A percentile compares a stretch with the other conserved stretches of the same genome.
phyloP scores from a whole-genome alignment of 108 stramenopile genomes.

The Nitzschia inconspicua region DNA sequence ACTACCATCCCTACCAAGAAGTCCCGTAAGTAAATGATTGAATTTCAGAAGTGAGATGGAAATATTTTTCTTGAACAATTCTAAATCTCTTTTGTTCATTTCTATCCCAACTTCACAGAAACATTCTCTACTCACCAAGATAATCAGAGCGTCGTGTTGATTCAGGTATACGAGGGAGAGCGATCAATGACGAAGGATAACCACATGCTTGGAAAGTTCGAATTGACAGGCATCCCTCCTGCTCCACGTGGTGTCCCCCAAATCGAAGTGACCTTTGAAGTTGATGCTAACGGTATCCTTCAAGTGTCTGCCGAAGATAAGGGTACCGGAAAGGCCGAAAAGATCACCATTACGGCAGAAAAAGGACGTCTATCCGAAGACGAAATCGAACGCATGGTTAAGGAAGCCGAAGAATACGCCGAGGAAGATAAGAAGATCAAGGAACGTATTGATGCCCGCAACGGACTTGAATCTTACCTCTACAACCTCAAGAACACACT shows the following conservation, averaged over 20 bases:
- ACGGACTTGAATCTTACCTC: conserved; percentile 92
- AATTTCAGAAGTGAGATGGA: no score
- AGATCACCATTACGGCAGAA: conserved; percentile 93
- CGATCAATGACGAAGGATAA: conserved; percentile 93
- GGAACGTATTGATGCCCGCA: conserved; percentile 92
- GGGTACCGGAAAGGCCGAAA: conserved; percentile 88
- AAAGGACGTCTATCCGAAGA: conserved; percentile 95
- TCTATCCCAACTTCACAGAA: conserved; percentile 28
- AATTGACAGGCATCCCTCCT: conserved; percentile 91
- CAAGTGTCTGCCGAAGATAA: conserved; percentile 89
- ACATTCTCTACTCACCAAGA: conserved; percentile 93
- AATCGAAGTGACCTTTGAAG: conserved; percentile 91
- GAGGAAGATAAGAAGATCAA: conserved; percentile 87
- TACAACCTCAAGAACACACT: conserved; percentile 97
- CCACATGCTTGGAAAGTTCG: conserved; percentile 87
- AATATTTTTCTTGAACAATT: not conserved
- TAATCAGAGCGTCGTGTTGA: conserved; percentile 91
- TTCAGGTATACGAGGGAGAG: conserved; percentile 97
- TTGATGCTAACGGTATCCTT: conserved; percentile 95
- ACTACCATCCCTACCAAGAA: conserved; percentile 95
- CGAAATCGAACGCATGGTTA: conserved; percentile 96
- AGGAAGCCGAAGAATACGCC: conserved; percentile 91
- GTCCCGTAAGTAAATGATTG: conserved; percentile 52
- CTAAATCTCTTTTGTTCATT: not conserved
- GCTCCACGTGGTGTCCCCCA: conserved; percentile 92